Evolutionary conservation across 768 basidiomycete species (phyloP), one percentile per base, ranked within the genome.

Genomic region (Saitozyma sp.): DNA sequence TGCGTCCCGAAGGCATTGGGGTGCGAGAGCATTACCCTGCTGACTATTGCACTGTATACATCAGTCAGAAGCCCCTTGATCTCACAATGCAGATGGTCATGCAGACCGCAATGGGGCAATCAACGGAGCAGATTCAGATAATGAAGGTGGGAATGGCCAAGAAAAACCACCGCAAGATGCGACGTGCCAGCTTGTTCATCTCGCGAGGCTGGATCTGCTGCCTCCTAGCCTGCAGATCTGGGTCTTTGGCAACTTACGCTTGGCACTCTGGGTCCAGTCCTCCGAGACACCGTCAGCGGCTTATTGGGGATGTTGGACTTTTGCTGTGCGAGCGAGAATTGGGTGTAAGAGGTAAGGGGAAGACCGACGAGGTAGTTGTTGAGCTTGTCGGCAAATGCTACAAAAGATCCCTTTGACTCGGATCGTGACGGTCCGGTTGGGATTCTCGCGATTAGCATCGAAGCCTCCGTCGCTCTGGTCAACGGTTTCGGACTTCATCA

Each of bases 141-240:
- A 92, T 80, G 75, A 93, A 88, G 0, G 89, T 87, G 0, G 91
- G 91, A 51, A 92, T 84, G n/a, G 88, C 86, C 49, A 86, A 79
- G 45, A 88, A 52, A 17, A 88, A 66, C 1, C 88, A 82, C 56
- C 88, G 82, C 13, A 84, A 37, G 7, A 90, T 83, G 45, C 87
- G 86, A 6, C 65, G 65, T 9, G 89, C 81, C 2, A 90, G 79
- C 0, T 77, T 69, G 3, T 77, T 79, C 60, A 83, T 84, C 74
- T 91, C 91, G n/a, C 74, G 82, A n/a, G 75, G 75, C 63, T 87
- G 88, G 78, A 88, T 85, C 29, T 71, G 67, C 13, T 82, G 83
- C 8, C 87, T 82, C 16, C 85, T 82, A 52, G 87, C 84, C 64
- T 54, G 62, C 48, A 76, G 17, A 45, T 59, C 66, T 11, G 64